Conservation (phyloP, 768 basidiomycete species). For the Lentinula detonsa region DNA sequence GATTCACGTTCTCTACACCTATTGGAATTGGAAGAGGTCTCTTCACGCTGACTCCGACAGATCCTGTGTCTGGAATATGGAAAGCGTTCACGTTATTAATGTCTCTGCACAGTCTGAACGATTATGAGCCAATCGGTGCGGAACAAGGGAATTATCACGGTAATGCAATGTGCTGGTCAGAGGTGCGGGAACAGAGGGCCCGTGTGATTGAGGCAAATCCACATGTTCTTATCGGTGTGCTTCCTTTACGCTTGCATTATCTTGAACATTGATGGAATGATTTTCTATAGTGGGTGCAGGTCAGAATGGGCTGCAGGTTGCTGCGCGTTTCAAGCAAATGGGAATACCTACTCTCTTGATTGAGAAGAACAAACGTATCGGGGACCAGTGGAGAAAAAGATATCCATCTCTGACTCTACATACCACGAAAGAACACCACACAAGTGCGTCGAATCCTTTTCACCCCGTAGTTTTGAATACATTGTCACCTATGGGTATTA, state of each 20-base stretch:
- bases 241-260: background rate
- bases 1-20: constrained; percentile 30
- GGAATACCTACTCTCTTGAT: constrained; percentile 50
- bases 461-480: constrained; percentile 1
- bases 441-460: constrained; percentile 12
- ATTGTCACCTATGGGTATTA: constrained; percentile 4
- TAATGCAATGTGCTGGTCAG: constrained; percentile 27
- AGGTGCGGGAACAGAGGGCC: constrained; percentile 26
- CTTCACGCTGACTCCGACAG: constrained; percentile 22
- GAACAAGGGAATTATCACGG: constrained; percentile 26
- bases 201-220: constrained; percentile 30
- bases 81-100: constrained; percentile 30
- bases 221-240: constrained; percentile 31
- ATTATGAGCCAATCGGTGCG: constrained; percentile 26
- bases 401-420: constrained; percentile 56
- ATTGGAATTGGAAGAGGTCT: constrained; percentile 26
- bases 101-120: constrained; percentile 24
- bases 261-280: constrained; percentile 11
- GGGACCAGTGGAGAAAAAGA: constrained; percentile 58
- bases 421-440: constrained; percentile 16
- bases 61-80: constrained; percentile 21
- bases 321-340: constrained; percentile 45
- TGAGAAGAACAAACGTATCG: constrained; percentile 48
- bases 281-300: constrained; percentile 24
- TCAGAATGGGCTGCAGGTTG: constrained; percentile 28